These are phyloP conservation scores for Roridomyces roridus DNA, from an alignment of 768 basidiomycete genomes.

Conservation along the genomic window DNA sequence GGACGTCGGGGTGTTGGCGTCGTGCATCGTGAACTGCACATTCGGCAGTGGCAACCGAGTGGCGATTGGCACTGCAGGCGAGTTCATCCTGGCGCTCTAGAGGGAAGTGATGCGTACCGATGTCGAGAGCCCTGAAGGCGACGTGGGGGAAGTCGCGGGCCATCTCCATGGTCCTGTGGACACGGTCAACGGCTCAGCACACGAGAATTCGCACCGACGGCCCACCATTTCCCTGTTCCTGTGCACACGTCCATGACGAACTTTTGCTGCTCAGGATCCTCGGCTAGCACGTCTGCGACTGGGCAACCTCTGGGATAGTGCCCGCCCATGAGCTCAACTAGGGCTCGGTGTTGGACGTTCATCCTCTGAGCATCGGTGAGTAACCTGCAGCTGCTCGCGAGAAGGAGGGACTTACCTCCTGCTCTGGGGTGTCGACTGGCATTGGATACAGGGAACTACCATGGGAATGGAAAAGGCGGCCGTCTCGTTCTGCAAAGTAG, in stretches of 20 bases:
- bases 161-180: slow-evolving; percentile 75
- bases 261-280: slow-evolving; percentile 45
- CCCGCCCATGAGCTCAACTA: slow-evolving; percentile 56
- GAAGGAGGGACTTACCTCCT: slow-evolving; percentile 52
- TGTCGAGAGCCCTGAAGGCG: slow-evolving; percentile 74
- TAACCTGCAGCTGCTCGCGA: neutral
- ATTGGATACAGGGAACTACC: slow-evolving; percentile 69
- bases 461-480: slow-evolving; percentile 74
- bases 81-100: neutral
- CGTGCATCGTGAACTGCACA: slow-evolving; percentile 69
- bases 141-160: slow-evolving; percentile 67
- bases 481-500: slow-evolving; percentile 64
- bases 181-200: neutral
- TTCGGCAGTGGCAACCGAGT: slow-evolving; percentile 66
- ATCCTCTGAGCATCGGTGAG: slow-evolving; percentile 49
- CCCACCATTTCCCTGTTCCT: slow-evolving; percentile 79
- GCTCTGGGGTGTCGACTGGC: slow-evolving; percentile 75
- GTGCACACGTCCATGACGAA: slow-evolving; percentile 76
- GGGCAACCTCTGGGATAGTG: slow-evolving; percentile 61
- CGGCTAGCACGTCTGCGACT: slow-evolving; percentile 56
- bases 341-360: slow-evolving; percentile 53
- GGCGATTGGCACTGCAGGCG: slow-evolving; percentile 67
- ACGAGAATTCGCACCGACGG: slow-evolving; percentile 25
- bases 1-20: slow-evolving; percentile 58
- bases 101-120: slow-evolving; percentile 52